Evolutionary conservation across 345 rosid species (phyloP).

Genomic region (Abelmoschus esculentus): DNA sequence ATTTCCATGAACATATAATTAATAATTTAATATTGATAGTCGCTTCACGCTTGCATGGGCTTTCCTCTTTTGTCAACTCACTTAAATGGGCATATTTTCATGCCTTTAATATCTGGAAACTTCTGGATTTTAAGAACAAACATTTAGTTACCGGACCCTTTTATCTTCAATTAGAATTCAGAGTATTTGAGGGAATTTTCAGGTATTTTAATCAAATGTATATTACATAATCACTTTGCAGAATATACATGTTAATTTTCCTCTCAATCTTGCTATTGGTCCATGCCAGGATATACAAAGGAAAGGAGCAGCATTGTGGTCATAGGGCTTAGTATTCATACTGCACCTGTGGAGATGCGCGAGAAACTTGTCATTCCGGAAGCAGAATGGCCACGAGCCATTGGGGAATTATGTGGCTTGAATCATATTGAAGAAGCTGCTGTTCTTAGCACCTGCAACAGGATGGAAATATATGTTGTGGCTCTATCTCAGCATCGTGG

Average conservation of each 20-base stretch:
- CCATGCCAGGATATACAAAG: constrained; percentile 52
- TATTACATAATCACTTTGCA: not conserved
- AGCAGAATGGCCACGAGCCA: constrained; percentile 79
- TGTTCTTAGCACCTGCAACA: constrained; percentile 75
- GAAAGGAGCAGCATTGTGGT: constrained; percentile 69
- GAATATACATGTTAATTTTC: not conserved
- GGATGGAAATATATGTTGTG: constrained; percentile 69
- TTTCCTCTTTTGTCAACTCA: not conserved
- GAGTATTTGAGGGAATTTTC: not conserved
- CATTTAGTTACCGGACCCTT: not conserved
- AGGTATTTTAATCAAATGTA: not conserved
- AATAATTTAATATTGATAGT: not conserved
- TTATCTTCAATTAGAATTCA: not conserved
- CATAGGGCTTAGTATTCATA: constrained; percentile 69
- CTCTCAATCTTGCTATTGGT: not conserved
- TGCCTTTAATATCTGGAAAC: not conserved
- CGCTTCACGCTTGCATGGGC: not conserved
- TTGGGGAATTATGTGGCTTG: constrained; percentile 65
- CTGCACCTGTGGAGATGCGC: constrained; percentile 73
- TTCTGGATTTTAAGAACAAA: not conserved
- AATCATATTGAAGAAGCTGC: constrained; percentile 89
- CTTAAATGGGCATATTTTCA: not conserved
- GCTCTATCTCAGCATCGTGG: constrained; percentile 77
- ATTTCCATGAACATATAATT: not conserved
- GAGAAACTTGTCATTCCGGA: constrained; percentile 78